Conservation (phyloP, 441 rosid species). For the Aleurites moluccanus region DNA sequence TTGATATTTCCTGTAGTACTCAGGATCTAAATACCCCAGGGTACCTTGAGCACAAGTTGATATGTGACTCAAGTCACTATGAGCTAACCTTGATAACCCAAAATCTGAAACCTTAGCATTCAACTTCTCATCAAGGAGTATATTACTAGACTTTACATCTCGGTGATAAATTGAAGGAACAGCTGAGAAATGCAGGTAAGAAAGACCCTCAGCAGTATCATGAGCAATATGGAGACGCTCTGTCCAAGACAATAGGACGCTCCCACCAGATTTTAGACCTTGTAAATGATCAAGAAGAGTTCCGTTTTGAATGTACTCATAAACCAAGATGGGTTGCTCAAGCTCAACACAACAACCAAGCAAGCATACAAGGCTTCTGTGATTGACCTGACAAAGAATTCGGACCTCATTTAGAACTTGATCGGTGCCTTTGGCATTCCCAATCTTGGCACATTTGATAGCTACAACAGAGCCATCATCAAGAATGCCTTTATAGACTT, state of each 20-base stretch:
- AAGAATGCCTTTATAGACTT: constrained; percentile 51
- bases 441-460: constrained; percentile 59
- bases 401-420: constrained; percentile 63
- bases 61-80: constrained; percentile 50
- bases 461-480: constrained; percentile 52
- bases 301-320: constrained; percentile 52
- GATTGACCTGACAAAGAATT: constrained; percentile 62
- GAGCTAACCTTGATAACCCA: constrained; percentile 54
- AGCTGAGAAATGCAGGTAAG: constrained; percentile 53
- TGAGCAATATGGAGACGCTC: constrained; percentile 46
- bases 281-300: constrained; percentile 46
- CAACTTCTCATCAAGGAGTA: constrained; percentile 46
- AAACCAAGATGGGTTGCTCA: constrained; percentile 52
- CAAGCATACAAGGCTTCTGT: constrained; percentile 45
- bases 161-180: constrained; percentile 55
- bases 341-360: constrained; percentile 69
- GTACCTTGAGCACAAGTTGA: constrained; percentile 67
- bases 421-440: constrained; percentile 51
- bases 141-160: constrained; percentile 58
- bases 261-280: not conserved
- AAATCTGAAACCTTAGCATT: constrained; percentile 56
- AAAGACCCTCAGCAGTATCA: constrained; percentile 54
- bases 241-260: constrained; percentile 33
- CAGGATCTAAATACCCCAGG: constrained; percentile 51
- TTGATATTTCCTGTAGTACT: constrained; percentile 51